phyloP scores from a whole-genome alignment of 495 filamentous ascomycete species.

The Alectoria sarmentosa region DNA sequence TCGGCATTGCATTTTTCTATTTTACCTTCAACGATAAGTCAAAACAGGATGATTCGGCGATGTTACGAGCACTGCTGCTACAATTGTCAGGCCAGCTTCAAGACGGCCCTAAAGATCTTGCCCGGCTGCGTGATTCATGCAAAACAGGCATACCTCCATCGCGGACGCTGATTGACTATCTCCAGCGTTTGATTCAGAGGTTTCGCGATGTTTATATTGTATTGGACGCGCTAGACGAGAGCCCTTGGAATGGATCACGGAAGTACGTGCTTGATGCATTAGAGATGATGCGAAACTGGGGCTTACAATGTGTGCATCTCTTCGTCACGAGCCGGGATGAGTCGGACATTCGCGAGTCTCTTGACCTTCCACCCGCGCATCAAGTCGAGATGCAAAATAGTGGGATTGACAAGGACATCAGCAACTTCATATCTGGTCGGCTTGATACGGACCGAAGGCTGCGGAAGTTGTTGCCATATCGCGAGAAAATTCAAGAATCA shows the following conservation, averaged over 20 bases:
- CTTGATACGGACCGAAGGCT: constrained; percentile 29
- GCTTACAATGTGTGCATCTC: constrained; percentile 29
- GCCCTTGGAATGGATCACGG: constrained; percentile 22
- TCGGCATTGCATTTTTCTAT: constrained; percentile 37
- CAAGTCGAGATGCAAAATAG: constrained; percentile 28
- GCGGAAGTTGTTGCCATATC: constrained; percentile 26
- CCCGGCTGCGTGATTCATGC: constrained; percentile 20
- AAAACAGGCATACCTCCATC: constrained; percentile 17
- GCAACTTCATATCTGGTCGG: constrained; percentile 28
- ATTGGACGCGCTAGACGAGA: constrained; percentile 28
- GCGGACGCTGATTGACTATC: constrained; percentile 17
- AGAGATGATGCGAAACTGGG: constrained; percentile 28
- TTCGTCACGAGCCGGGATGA: constrained; percentile 36
- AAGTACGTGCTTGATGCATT: constrained; percentile 27
- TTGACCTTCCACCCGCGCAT: constrained; percentile 22
- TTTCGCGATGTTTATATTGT: constrained; percentile 29
- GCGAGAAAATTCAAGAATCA: constrained; percentile 27
- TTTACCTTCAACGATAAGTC: constrained; percentile 35
- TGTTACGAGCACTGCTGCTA: constrained; percentile 35
- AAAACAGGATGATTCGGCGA: constrained; percentile 29
- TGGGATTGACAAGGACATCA: constrained; percentile 30
- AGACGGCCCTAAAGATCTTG: constrained; percentile 21
- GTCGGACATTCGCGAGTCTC: constrained; percentile 31
- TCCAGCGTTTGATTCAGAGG: constrained; percentile 19
- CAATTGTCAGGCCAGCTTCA: constrained; percentile 32